Evolutionary conservation across 2,329 filamentous ascomycete species (phyloP).

Genomic region (Talaromyces pinophilus): DNA sequence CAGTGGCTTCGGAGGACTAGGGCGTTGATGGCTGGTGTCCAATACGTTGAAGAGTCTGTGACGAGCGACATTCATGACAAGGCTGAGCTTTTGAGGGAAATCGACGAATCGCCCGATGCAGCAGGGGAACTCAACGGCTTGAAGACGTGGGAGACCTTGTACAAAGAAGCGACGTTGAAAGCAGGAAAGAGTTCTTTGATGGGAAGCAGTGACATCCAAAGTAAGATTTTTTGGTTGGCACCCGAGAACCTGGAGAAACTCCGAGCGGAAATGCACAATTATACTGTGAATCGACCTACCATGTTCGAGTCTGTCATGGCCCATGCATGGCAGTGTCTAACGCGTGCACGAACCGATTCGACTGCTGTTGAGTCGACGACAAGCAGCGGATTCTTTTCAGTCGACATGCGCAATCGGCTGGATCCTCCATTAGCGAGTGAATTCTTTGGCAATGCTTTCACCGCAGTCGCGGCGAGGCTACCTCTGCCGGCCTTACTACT

Average conservation of each 20-base stretch:
- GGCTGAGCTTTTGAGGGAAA: neutral
- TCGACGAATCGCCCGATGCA: neutral
- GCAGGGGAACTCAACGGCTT: neutral
- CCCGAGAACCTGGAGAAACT: neutral
- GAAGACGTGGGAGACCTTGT: neutral
- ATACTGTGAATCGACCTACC: neutral
- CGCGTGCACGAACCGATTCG: neutral
- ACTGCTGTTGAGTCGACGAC: neutral
- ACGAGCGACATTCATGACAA: neutral
- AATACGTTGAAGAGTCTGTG: neutral
- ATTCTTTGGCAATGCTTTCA: neutral
- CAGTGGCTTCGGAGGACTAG: neutral
- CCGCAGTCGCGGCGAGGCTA: neutral
- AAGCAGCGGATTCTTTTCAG: neutral
- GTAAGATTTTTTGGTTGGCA: neutral
- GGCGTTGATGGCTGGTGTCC: neutral
- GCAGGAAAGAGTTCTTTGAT: neutral
- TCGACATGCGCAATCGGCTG: neutral
- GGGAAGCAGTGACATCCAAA: neutral
- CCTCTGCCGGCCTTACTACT: neutral
- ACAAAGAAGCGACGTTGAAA: neutral
- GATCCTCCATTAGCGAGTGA: neutral
- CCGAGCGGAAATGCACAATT: neutral
- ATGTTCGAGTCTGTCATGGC: neutral
- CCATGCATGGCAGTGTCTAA: neutral